Evolutionary conservation across 768 basidiomycete species (phyloP).

Genomic region (Pleurotus tuber-regium): DNA sequence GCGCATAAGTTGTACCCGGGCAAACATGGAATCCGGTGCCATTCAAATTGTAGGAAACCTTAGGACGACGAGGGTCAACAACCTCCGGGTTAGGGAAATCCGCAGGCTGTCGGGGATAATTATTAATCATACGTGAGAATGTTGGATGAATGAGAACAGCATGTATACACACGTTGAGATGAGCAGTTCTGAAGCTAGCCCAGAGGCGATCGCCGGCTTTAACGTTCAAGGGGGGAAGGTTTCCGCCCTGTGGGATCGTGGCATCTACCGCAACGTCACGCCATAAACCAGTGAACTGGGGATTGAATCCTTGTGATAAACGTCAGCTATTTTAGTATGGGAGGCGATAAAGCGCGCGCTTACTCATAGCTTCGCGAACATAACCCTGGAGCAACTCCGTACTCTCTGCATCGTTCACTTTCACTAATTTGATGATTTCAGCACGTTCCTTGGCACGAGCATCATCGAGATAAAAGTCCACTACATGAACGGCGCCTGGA

Average conservation of each 20-base stretch:
- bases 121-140: background rate
- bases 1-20: conserved; percentile 32
- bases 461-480: conserved; percentile 54
- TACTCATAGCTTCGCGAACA: conserved; percentile 50
- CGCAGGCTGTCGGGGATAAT: conserved; percentile 24
- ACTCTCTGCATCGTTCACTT: conserved; percentile 28
- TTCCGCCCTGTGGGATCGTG: conserved; percentile 32
- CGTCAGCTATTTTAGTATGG: background rate
- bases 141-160: background rate
- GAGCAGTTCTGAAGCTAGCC: conserved; percentile 40
- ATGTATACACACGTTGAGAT: conserved; percentile 34
- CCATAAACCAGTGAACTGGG: conserved; percentile 42
- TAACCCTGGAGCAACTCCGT: conserved; percentile 44
- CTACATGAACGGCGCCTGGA: conserved; percentile 40
- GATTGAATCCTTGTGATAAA: conserved; percentile 31
- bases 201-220: conserved; percentile 41
- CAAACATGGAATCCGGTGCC: conserved; percentile 40
- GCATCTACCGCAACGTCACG: conserved; percentile 32
- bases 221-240: conserved; percentile 29
- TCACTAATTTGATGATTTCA: conserved; percentile 35
- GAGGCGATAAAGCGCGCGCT: conserved; percentile 15
- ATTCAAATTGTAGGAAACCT: conserved; percentile 24
- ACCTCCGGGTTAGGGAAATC: conserved; percentile 40
- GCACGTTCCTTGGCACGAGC: conserved; percentile 34
- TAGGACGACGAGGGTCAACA: conserved; percentile 37